Percentiles rank a stretch among this genome's conserved stretches.
Evolutionary conservation across 2,329 filamentous ascomycete species (phyloP).

Genomic region (Fusarium nygamai): DNA sequence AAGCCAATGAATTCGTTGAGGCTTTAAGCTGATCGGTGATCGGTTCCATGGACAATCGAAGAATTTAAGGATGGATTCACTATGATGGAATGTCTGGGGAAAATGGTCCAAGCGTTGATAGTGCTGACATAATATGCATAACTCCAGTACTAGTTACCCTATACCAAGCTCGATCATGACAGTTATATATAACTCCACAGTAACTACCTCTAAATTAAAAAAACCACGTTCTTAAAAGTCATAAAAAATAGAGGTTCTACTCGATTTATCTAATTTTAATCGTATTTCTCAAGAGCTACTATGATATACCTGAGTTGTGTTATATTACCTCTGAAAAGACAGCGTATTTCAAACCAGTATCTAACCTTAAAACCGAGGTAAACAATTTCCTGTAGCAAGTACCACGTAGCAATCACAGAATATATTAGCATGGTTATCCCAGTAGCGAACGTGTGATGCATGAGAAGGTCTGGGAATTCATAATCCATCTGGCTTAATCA

Average conservation of each 20-base stretch:
- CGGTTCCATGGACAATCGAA: not conserved
- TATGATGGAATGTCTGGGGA: not conserved
- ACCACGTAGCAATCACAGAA: not conserved
- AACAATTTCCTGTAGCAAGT: too few relatives aligned
- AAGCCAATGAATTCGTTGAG: too few relatives aligned
- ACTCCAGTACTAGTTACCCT: not conserved
- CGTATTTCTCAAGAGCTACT: not conserved
- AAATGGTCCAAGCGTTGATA: not conserved
- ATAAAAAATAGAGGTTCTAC: not conserved
- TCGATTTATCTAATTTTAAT: not conserved
- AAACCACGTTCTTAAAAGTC: not conserved
- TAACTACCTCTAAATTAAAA: not conserved
- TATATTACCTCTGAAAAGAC: not conserved
- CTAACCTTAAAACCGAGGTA: too few relatives aligned
- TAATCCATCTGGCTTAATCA: too few relatives aligned
- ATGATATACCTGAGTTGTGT: not conserved
- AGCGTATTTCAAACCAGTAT: not conserved
- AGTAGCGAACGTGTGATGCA: too few relatives aligned
- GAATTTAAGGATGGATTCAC: not conserved
- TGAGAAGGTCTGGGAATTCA: too few relatives aligned
- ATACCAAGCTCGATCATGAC: not conserved
- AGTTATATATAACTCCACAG: not conserved
- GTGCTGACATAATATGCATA: not conserved
- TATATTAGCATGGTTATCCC: not conserved
- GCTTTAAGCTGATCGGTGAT: not conserved